These are phyloP conservation scores for Coniosporium apollinis DNA, from an alignment of 495 filamentous ascomycete genomes.

Conservation along the genomic window DNA sequence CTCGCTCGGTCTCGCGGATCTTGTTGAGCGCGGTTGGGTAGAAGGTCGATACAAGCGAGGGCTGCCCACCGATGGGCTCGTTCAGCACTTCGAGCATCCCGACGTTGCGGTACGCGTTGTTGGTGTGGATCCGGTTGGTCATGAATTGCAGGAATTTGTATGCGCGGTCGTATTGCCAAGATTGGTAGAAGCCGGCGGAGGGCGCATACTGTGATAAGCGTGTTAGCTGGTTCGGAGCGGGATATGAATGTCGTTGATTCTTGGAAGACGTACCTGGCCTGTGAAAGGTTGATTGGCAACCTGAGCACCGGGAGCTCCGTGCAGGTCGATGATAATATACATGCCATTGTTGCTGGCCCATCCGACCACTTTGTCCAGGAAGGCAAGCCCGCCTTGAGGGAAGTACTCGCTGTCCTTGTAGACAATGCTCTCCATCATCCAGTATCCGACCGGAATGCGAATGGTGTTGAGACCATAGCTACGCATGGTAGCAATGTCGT, in stretches of 20 bases:
- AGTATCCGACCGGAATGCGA: conserved; percentile 47
- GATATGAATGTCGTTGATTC: too few species aligned
- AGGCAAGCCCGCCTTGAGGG: conserved; percentile 35
- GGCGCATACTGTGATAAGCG: conserved; percentile 18
- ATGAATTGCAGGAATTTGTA: conserved; percentile 43
- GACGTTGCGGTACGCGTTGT: conserved; percentile 34
- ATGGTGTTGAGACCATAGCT: conserved; percentile 43
- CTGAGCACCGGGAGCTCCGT: conserved; percentile 46
- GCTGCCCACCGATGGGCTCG: conserved; percentile 31
- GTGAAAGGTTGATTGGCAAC: conserved; percentile 33
- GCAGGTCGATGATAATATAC: conserved; percentile 48
- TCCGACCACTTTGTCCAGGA: conserved; percentile 35
- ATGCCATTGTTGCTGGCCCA: conserved; percentile 38
- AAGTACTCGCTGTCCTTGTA: conserved; percentile 36
- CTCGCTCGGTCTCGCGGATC: conserved; percentile 31
- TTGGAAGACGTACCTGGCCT: conserved; percentile 32
- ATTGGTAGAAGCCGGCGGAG: conserved; percentile 35
- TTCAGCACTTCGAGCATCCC: conserved; percentile 45
- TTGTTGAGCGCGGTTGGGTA: conserved; percentile 31
- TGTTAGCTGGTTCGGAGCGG: too few species aligned
- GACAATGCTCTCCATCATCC: conserved; percentile 43
- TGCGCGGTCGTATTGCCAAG: conserved; percentile 40
- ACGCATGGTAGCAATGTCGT: conserved; percentile 36
- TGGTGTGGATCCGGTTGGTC: conserved; percentile 35
- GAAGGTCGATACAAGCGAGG: conserved; percentile 23